Conservation (phyloP, 768 basidiomycete genomes). For the Pilatotrama ljubarskyi region DNA sequence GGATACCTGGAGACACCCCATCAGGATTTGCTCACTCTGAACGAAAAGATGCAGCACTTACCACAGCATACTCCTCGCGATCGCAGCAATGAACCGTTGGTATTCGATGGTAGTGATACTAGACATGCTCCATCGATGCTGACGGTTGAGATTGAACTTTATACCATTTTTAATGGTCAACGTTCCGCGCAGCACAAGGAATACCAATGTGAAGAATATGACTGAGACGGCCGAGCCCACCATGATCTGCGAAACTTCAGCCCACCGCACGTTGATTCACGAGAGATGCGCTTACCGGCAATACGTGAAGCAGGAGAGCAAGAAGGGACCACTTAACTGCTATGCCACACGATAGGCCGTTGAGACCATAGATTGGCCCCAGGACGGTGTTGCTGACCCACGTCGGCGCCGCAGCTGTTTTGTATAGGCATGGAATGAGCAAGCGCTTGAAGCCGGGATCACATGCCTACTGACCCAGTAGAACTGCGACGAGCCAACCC, state of each 20-base stretch:
- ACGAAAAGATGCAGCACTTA: slow-evolving; percentile 33
- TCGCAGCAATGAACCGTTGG: slow-evolving; percentile 57
- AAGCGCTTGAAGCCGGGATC: not conserved
- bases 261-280: not conserved
- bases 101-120: slow-evolving; percentile 45
- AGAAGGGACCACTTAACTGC: slow-evolving; percentile 40
- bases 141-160: slow-evolving; percentile 46
- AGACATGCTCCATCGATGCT: slow-evolving; percentile 12
- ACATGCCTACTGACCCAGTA: slow-evolving; percentile 45
- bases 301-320: slow-evolving; percentile 54
- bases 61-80: slow-evolving; percentile 74
- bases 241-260: slow-evolving; percentile 48
- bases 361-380: slow-evolving; percentile 50
- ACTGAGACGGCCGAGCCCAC: slow-evolving; percentile 55
- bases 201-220: slow-evolving; percentile 59
- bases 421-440: not conserved
- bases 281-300: slow-evolving; percentile 51
- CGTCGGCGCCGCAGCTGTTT: slow-evolving; percentile 14
- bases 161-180: slow-evolving; percentile 51
- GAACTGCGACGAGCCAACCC: slow-evolving; percentile 55
- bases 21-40: not conserved
- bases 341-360: slow-evolving; percentile 55
- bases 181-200: slow-evolving; percentile 60
- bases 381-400: slow-evolving; percentile 37
- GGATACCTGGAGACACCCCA: slow-evolving; percentile 49